These are phyloP conservation scores for Cyclanthera cordifolia DNA, from an alignment of 306 rosid species.

Conservation along the genomic window DNA sequence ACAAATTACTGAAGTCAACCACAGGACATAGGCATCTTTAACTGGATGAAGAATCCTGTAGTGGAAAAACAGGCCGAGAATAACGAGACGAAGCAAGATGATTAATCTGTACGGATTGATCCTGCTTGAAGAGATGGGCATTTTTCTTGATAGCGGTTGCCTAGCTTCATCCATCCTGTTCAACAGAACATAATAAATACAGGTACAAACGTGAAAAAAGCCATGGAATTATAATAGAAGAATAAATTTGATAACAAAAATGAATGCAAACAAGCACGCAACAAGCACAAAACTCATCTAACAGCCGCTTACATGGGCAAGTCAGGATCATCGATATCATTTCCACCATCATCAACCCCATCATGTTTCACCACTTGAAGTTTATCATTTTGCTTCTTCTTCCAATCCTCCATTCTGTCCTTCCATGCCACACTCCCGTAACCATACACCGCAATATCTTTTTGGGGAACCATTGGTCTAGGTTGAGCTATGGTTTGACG, in stretches of 20 bases:
- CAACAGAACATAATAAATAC: neutral
- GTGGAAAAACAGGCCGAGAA: constrained; percentile 76
- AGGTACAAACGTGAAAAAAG: neutral
- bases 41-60: constrained; percentile 94
- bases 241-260: neutral
- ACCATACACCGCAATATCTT: constrained; percentile 88
- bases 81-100: constrained; percentile 60
- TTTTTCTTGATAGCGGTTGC: constrained; percentile 86
- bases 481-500: constrained; percentile 52
- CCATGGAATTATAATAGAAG: too few relatives aligned
- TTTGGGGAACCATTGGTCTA: constrained; percentile 90
- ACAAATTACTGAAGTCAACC: constrained; percentile 95
- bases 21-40: constrained; percentile 79
- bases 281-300: neutral
- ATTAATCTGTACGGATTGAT: constrained; percentile 92
- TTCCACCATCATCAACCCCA: constrained; percentile 44
- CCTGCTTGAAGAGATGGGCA: constrained; percentile 82
- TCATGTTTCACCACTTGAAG: constrained; percentile 89
- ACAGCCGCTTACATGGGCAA: constrained; percentile 60
- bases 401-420: constrained; percentile 97
- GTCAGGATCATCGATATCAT: constrained; percentile 64
- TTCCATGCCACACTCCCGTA: constrained; percentile 97
- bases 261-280: neutral
- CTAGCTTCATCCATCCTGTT: constrained; percentile 98
- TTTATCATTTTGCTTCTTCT: constrained; percentile 70